Base-by-base conservation (phyloP, 139 green algal genomes). In the Astrephomene gubernaculifera region DNA sequence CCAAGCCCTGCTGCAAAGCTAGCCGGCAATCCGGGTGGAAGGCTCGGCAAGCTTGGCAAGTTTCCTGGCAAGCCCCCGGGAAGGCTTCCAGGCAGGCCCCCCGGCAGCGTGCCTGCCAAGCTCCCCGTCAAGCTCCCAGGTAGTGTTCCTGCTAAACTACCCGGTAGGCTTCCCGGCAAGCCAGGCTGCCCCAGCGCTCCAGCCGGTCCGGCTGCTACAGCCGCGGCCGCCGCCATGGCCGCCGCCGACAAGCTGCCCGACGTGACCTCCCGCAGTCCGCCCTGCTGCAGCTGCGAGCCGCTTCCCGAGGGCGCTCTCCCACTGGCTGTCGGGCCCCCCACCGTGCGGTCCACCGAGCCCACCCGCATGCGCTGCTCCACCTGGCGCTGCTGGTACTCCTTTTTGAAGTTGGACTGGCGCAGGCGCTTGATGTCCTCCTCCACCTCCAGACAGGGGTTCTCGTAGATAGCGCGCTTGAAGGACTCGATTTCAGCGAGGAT, bases 381-480 rank as follows among this genome's bases (percentile, higher is more conserved):
- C 43, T 84, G 78, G 12, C 76, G 60, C 70, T 78, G 79, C 81
- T 90, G 84, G 74, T 90, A 90, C 57, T 90, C 81, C 27, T 88
- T 79, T 35, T 90, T 90, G 75, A 90, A 90, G 60, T 90, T 90
- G 54, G 67, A 64, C 72, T 91, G 87, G 44, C 84, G 75, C 76
- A 91, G 67, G 22, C 71, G 78, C 79, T 89, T 89, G 39, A 84
- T 89, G 53, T 82, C 54, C 64, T 89, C 75, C 36, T 91, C 75
- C 54, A 91, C 75, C 24, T 89, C 83, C 43, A 89, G 57, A 25
- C 43, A 65, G 52, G 87, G 87, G n/a, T 90, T 72, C 33, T 89
- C 86, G 61, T 87, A 89, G 61, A 89, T 89, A 25, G 64, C 75
- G 17, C 84, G 54, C 61, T 82, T 81, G 68, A 89, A 86, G 19